Conservation (phyloP, 306 rosid genomes). For the Dalbergia cochinchinensis region DNA sequence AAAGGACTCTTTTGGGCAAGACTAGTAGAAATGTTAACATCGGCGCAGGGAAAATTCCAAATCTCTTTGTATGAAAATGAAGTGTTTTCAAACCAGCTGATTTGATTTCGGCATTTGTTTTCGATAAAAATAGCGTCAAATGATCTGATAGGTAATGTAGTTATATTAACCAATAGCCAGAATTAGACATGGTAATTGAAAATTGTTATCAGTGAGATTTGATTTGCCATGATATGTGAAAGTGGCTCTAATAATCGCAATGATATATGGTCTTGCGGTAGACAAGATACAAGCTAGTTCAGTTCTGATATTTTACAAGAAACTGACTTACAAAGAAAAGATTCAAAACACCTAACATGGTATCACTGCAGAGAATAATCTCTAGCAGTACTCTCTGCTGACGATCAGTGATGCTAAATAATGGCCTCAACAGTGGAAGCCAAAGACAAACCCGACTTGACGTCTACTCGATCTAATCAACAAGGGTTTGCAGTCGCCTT, state of each 20-base stretch:
- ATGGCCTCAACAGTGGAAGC: slow-evolving; percentile 6
- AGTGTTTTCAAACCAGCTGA: not conserved
- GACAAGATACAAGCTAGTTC: slow-evolving; percentile 19
- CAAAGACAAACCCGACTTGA: slow-evolving; percentile 12
- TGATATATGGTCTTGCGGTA: slow-evolving; percentile 19
- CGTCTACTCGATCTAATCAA: not conserved
- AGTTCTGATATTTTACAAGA: slow-evolving; percentile 33
- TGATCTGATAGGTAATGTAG: not conserved
- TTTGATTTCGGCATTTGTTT: not conserved
- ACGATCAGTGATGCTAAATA: not conserved
- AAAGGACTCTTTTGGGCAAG: not conserved
- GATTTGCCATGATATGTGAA: not conserved
- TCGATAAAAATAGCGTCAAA: not conserved
- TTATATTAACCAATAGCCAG: not conserved
- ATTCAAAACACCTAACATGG: slow-evolving; percentile 15
- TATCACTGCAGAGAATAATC: slow-evolving; percentile 3
- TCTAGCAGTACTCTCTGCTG: not conserved
- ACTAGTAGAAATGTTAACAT: not conserved
- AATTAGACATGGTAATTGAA: not conserved
- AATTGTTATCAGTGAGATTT: not conserved
- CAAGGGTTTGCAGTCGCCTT: slow-evolving; percentile 11
- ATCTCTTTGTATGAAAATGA: not conserved
- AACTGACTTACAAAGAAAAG: slow-evolving; percentile 19
- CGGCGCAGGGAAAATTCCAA: not conserved
- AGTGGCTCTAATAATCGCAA: not conserved